Conservation (phyloP, 306 rosid species). For the Astragalus membranaceus region DNA sequence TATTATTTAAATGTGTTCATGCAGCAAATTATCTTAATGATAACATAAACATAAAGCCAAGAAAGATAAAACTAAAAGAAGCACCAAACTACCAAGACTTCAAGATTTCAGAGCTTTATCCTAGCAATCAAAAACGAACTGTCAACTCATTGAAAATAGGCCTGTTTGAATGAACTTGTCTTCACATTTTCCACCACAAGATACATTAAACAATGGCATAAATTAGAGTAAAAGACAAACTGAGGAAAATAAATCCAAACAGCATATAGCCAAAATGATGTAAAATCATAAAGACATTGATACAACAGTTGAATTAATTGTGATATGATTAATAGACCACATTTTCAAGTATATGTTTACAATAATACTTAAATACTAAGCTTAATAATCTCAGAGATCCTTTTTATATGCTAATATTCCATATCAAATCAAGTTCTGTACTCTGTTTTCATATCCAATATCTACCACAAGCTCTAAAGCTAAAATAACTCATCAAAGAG, state of each 20-base stretch:
- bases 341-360: not conserved
- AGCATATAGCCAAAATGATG: not conserved
- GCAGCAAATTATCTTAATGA: no score
- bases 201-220: not conserved
- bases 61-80: not conserved
- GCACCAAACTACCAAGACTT: not conserved
- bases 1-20: no score
- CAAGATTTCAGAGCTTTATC: not conserved
- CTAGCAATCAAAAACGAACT: not conserved
- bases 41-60: not conserved
- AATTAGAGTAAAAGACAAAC: not conserved
- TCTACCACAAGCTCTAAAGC: constrained; percentile 21
- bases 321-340: not conserved
- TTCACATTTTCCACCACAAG: not conserved
- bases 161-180: not conserved
- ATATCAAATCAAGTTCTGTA: constrained; percentile 18
- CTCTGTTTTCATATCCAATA: constrained; percentile 18
- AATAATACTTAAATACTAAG: not conserved
- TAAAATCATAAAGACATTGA: no score
- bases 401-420: constrained; percentile 17
- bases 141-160: not conserved
- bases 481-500: constrained; percentile 18
- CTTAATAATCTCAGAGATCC: not conserved
- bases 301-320: no score
- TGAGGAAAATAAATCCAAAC: not conserved